Conservation (phyloP, 768 basidiomycete genomes). For the Pisolithus tinctorius region DNA sequence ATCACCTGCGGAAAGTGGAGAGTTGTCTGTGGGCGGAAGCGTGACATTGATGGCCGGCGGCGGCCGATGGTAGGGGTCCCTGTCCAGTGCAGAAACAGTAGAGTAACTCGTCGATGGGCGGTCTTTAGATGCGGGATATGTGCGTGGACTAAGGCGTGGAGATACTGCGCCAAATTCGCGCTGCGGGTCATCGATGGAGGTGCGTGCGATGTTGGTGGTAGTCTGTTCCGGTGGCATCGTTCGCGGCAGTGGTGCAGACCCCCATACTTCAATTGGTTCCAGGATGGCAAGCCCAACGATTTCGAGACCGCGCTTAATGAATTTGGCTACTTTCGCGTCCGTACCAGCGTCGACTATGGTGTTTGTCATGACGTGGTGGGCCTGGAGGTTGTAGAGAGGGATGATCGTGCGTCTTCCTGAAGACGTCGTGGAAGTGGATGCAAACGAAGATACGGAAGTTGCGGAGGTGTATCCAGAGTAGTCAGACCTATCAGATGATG, state of each 20-base stretch:
- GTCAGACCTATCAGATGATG: constrained; percentile 47
- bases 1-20: background rate
- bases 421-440: constrained; percentile 37
- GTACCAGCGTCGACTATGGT: constrained; percentile 84
- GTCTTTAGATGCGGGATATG: constrained; percentile 1
- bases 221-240: constrained; percentile 14
- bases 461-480: constrained; percentile 47
- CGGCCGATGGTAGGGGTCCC: background rate
- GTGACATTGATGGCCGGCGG: constrained; percentile 12
- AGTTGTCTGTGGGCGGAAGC: constrained; percentile 9
- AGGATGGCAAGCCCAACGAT: constrained; percentile 71
- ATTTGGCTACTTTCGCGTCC: constrained; percentile 78
- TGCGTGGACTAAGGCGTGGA: background rate
- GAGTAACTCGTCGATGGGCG: constrained; percentile 3
- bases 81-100: background rate
- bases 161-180: constrained; percentile 15
- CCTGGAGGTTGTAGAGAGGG: constrained; percentile 81
- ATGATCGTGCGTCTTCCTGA: constrained; percentile 68
- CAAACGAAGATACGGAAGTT: constrained; percentile 32
- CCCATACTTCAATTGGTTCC: constrained; percentile 76
- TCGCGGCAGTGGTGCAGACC: constrained; percentile 8
- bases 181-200: background rate
- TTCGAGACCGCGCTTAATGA: constrained; percentile 66
- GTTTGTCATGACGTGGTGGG: constrained; percentile 84
- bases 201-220: constrained; percentile 1